Evolutionary conservation across 1,284 basidiomycete genomes (phyloP), one percentile per base, ranked within the genome.

Genomic region (Heimioporus punctisporus): DNA sequence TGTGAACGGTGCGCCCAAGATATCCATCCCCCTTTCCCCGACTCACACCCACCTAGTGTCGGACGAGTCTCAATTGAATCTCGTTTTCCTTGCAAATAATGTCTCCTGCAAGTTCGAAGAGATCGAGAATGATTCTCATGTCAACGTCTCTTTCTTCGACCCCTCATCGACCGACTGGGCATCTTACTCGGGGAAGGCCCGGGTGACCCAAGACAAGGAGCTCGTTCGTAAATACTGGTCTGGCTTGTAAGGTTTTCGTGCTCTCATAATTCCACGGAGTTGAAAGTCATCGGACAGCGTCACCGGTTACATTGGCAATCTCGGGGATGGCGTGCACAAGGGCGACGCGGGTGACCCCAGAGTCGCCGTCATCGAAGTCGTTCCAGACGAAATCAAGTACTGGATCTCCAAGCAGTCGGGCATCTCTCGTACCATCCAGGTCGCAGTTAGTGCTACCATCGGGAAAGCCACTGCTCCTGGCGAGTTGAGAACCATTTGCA

Each of bases 321-420:
- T 95, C 57, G 86, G 87, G 46, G 95, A 97, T 62, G 92, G 91
- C n/a, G 74, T 90, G 19, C 92, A 95, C 72, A 92, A 86, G 58
- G 95, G 95, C 31, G 84, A 90, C 64, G 80, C 82, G 52, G 78
- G 82, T 54, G 95, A 97, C 61, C 92, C 93, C 1, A 84, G 95
- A 27, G 83, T 97, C 5, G 81, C 86, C 2, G 69, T 94, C 40
- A 90, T 97, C 61, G 85, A 95, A 69, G 85, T 97, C 44, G 72
- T 88, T 49, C 93, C 95, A 0, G 80, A 87, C 25, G 92, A 93
- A 73, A 87, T 95, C 59, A 81, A 85, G 54, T 94, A 93, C 67
- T 95, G 87, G 86, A 71, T 88, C 57, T 75, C 81, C 24, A 80
- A 76, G 37, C 74, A 75, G 51, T 76, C 77, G 11, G 60, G 68